A percentile compares a stretch with the other conserved stretches of the same genome.
Conservation (phyloP, 352 stramenopile genomes). For the Blastocystis hominis region DNA sequence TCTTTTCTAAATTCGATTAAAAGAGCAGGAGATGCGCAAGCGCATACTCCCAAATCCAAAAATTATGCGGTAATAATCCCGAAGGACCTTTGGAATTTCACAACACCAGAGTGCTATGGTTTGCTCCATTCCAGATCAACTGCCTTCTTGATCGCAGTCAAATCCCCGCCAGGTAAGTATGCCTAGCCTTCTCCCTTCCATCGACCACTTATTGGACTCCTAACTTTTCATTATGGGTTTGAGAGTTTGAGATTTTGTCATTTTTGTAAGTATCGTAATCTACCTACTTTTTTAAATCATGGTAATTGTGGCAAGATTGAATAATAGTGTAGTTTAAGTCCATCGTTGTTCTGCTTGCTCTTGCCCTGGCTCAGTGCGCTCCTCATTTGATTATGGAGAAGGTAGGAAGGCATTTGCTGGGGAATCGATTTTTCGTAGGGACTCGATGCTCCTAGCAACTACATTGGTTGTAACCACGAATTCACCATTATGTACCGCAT, state of each 20-base stretch:
- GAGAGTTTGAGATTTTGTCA: too few species aligned
- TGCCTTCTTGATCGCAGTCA: slow-evolving; percentile 38
- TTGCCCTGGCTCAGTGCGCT: neutral
- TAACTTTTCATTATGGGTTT: neutral
- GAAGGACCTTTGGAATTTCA: slow-evolving; percentile 13
- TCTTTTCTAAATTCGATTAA: too few species aligned
- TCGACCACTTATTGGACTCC: neutral
- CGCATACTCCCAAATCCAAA: slow-evolving; percentile 40
- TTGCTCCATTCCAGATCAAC: slow-evolving; percentile 23
- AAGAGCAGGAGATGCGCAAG: slow-evolving; percentile 28
- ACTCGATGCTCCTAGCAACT: slow-evolving; percentile 31
- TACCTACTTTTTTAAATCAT: too few species aligned
- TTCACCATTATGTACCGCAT: slow-evolving; percentile 30
- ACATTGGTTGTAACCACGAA: slow-evolving; percentile 35
- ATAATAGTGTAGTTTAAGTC: neutral
- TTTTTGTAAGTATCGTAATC: too few species aligned
- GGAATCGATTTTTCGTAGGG: neutral
- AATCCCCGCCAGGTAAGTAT: slow-evolving; percentile 51
- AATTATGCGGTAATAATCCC: slow-evolving; percentile 45
- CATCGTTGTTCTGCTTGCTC: neutral
- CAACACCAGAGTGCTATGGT: slow-evolving; percentile 35
- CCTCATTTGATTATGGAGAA: slow-evolving; percentile 12
- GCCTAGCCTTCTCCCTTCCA: neutral
- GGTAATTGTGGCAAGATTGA: too few species aligned
- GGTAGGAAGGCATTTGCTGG: neutral